Percentiles rank a stretch among this genome's conserved stretches.
phyloP scores from a whole-genome alignment of 257 asterid species.

The Orobanche coerulescens region DNA sequence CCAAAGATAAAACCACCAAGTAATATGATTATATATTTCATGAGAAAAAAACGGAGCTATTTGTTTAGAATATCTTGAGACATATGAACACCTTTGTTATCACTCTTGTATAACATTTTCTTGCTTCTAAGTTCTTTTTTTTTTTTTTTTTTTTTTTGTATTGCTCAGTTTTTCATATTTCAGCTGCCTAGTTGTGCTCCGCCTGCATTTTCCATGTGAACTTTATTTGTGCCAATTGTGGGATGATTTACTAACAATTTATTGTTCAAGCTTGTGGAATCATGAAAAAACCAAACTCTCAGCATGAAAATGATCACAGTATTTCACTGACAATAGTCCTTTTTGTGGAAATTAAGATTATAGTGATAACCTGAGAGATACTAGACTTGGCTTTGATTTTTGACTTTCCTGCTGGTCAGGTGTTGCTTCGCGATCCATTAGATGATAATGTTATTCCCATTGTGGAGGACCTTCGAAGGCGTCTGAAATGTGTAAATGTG shows the following conservation, averaged over 20 bases:
- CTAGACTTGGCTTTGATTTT: background rate
- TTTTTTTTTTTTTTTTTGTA: too few species aligned
- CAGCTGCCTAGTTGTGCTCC: too few species aligned
- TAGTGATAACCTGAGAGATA: background rate
- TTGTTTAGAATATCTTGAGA: background rate
- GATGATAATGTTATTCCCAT: slow-evolving; percentile 63
- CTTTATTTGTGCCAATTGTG: background rate
- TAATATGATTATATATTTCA: background rate
- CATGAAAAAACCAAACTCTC: background rate
- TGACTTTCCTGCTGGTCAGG: slow-evolving; percentile 30
- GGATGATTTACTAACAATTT: background rate
- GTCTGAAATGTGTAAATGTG: slow-evolving; percentile 33
- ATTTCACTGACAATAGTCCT: background rate
- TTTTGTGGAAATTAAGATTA: background rate
- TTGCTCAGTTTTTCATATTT: too few species aligned
- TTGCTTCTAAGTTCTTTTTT: background rate
- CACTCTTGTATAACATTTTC: background rate
- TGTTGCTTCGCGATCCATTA: slow-evolving; percentile 60
- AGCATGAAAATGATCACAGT: background rate
- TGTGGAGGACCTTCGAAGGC: slow-evolving; percentile 66
- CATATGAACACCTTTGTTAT: background rate
- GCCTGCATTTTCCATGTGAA: background rate
- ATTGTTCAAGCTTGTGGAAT: background rate
- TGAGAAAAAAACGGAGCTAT: background rate
- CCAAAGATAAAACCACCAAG: background rate